Evolutionary conservation across 2,329 filamentous ascomycete genomes (phyloP).

Genomic region (Fulvia fulva): DNA sequence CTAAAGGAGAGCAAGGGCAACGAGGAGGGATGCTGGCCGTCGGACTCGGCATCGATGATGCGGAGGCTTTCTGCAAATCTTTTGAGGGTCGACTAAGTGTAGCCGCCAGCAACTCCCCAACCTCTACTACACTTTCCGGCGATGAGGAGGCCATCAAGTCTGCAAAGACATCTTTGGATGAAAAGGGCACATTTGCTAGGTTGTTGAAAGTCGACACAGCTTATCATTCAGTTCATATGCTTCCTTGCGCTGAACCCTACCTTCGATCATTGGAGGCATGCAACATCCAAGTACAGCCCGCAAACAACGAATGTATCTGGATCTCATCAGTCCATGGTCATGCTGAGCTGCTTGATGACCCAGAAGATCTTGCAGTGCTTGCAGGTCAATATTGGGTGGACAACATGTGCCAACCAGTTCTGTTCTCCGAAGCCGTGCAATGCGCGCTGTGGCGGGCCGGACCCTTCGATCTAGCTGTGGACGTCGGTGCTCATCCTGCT

Average conservation of each 20-base stretch:
- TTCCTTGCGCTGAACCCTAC: slow-evolving; percentile 17
- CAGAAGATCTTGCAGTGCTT: background rate
- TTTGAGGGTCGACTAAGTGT: slow-evolving; percentile 26
- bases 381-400: slow-evolving; percentile 41
- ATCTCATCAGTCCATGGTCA: slow-evolving; percentile 19
- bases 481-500: slow-evolving; percentile 47
- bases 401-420: slow-evolving; percentile 45
- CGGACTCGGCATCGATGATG: slow-evolving; percentile 18
- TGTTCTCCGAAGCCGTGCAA: slow-evolving; percentile 43
- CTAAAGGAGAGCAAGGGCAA: slow-evolving; percentile 5
- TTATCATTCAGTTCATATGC: slow-evolving; percentile 43
- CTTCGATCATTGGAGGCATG: slow-evolving; percentile 14
- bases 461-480: slow-evolving; percentile 30
- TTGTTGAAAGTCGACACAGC: slow-evolving; percentile 42
- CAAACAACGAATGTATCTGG: slow-evolving; percentile 19
- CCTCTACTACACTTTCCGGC: slow-evolving; percentile 45
- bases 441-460: background rate
- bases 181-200: slow-evolving; percentile 37
- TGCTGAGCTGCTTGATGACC: slow-evolving; percentile 22
- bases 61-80: slow-evolving; percentile 14
- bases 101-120: slow-evolving; percentile 38
- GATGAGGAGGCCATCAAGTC: slow-evolving; percentile 37
- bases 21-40: slow-evolving; percentile 37
- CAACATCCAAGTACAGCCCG: slow-evolving; percentile 11
- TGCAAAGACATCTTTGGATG: slow-evolving; percentile 30